Conservation (phyloP, 1,139 yeast genomes). For the Pichia sp. region DNA sequence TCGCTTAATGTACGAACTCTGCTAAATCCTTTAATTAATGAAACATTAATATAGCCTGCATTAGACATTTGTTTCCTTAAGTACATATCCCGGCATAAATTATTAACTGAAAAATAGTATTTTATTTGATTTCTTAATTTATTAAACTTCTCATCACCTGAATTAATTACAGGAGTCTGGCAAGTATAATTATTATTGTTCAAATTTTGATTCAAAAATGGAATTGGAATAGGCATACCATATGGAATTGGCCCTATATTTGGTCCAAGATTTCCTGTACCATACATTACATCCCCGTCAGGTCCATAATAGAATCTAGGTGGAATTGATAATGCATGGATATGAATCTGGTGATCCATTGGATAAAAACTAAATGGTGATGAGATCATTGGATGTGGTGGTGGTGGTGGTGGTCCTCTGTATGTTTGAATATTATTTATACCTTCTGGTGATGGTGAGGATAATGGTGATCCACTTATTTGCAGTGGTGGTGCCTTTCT, state of each 20-base stretch:
- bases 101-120: conserved; percentile 82
- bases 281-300: background rate
- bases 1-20: conserved; percentile 53
- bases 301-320: background rate
- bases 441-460: background rate
- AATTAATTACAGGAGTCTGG: background rate
- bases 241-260: background rate
- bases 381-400: background rate
- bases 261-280: background rate
- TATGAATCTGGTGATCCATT: background rate
- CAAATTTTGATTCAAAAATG: background rate
- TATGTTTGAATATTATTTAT: background rate
- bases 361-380: background rate
- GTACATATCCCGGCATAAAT: conserved; percentile 71
- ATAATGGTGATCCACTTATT: background rate
- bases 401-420: background rate
- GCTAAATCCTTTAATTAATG: conserved; percentile 60
- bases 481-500: background rate
- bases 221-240: conserved; percentile 1
- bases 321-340: background rate
- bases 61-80: conserved; percentile 71
- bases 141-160: background rate
- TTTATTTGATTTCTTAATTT: conserved; percentile 52
- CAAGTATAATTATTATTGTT: background rate
- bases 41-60: conserved; percentile 61